Conservation (phyloP, 495 filamentous ascomycete genomes). For the Neurospora africana region DNA sequence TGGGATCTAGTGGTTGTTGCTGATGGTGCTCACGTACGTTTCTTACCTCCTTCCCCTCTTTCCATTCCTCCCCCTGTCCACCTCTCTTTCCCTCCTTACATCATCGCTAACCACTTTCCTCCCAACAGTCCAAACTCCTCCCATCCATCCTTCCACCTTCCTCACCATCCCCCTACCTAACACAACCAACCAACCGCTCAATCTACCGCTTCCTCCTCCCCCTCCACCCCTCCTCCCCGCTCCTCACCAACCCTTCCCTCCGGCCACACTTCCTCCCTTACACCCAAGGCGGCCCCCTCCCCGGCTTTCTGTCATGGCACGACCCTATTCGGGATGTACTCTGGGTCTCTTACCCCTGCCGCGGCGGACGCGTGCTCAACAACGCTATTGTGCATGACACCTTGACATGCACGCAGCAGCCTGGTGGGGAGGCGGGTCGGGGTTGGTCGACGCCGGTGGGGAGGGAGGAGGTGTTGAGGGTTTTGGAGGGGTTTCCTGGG, state of each 20-base stretch:
- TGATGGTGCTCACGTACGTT: conserved; percentile 22
- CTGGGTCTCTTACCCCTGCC: conserved; percentile 37
- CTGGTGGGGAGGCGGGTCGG: background rate
- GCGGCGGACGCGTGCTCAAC: conserved; percentile 21
- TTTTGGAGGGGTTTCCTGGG: conserved; percentile 15
- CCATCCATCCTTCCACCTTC: background rate
- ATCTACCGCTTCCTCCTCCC: conserved; percentile 40
- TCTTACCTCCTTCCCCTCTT: background rate
- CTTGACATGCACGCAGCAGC: conserved; percentile 7
- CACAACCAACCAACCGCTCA: conserved; percentile 22
- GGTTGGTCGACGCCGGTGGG: conserved; percentile 14
- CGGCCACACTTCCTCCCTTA: conserved; percentile 8
- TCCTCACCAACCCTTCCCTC: conserved; percentile 25
- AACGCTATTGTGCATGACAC: conserved; percentile 19
- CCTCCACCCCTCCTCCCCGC: conserved; percentile 11
- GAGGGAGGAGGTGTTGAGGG: conserved; percentile 11
- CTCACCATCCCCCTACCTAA: background rate
- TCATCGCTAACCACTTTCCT: background rate
- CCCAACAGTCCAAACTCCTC: background rate
- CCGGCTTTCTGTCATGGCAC: conserved; percentile 21
- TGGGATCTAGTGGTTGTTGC: conserved; percentile 20
- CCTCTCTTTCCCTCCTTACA: background rate
- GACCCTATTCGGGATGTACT: conserved; percentile 19
- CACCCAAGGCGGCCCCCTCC: conserved; percentile 3
- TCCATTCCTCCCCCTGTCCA: background rate